phyloP scores from a whole-genome alignment of 345 rosid species.

The Punica granatum region DNA sequence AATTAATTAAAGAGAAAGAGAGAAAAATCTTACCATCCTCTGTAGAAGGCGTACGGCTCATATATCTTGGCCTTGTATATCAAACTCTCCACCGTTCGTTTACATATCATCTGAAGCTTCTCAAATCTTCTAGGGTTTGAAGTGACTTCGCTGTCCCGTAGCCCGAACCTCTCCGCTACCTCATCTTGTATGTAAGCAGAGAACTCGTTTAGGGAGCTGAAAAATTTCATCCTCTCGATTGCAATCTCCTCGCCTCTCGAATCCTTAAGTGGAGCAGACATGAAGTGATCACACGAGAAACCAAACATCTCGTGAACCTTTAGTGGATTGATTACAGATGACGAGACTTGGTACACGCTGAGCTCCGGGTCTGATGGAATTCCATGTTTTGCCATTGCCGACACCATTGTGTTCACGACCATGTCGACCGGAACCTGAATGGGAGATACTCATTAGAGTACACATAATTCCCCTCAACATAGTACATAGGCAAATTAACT shows the following conservation, averaged over 20 bases:
- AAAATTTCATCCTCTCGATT: slow-evolving; percentile 7
- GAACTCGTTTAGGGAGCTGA: slow-evolving; percentile 13
- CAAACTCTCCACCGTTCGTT: slow-evolving; percentile 2
- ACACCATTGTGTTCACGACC: slow-evolving; percentile 19
- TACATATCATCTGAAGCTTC: slow-evolving; percentile 7
- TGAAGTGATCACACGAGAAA: slow-evolving; percentile 13
- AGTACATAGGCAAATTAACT: no score
- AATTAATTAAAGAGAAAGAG: no score
- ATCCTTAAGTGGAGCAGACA: slow-evolving; percentile 6
- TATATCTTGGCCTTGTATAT: slow-evolving; percentile 11
- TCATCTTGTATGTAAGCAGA: slow-evolving; percentile 9
- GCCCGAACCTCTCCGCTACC: not conserved
- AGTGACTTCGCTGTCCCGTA: not conserved
- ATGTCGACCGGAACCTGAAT: slow-evolving; percentile 26
- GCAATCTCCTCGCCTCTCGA: slow-evolving; percentile 8
- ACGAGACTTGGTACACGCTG: slow-evolving; percentile 15
- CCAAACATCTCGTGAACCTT: not conserved
- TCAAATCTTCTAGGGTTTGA: not conserved
- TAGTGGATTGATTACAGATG: slow-evolving; percentile 21
- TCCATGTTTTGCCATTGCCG: slow-evolving; percentile 31
- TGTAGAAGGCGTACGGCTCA: slow-evolving; percentile 9
- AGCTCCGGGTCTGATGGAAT: not conserved
- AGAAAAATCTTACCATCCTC: slow-evolving; percentile 16
- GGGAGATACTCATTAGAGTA: not conserved
- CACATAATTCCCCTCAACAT: no score